Evolutionary conservation across 2,329 filamentous ascomycete genomes (phyloP).

Genomic region (Coniosporium tulheliwenetii): DNA sequence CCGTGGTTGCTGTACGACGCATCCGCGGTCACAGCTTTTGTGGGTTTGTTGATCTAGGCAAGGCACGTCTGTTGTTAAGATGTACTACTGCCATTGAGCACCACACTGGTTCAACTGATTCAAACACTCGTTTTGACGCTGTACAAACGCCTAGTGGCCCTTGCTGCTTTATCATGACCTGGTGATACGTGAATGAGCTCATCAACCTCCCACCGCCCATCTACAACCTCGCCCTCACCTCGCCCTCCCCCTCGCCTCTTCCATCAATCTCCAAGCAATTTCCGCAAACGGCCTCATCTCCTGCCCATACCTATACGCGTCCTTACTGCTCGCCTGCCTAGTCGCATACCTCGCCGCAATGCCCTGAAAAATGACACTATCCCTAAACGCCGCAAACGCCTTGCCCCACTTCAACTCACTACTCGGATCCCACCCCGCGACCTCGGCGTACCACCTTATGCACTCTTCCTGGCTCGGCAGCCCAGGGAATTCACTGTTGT

Average conservation of each 20-base stretch:
- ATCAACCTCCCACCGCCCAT: too few species aligned
- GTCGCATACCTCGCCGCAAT: constrained; percentile 78
- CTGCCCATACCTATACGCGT: constrained; percentile 56
- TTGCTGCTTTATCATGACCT: too few species aligned
- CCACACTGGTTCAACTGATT: too few species aligned
- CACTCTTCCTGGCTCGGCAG: constrained; percentile 45
- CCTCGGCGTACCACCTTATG: constrained; percentile 49
- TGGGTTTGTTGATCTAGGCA: too few species aligned
- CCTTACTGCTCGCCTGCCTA: constrained; percentile 77
- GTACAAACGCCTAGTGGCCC: too few species aligned
- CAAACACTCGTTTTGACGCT: too few species aligned
- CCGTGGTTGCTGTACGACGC: too few species aligned
- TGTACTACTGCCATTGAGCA: too few species aligned
- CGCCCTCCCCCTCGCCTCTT: constrained; percentile 19
- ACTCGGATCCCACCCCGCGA: constrained; percentile 55
- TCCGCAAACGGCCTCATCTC: constrained; percentile 59
- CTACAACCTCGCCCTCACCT: constrained; percentile 20
- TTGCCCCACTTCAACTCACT: constrained; percentile 47
- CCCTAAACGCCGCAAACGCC: constrained; percentile 45
- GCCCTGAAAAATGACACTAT: constrained; percentile 60
- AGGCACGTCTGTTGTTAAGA: too few species aligned
- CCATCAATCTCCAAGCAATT: constrained; percentile 61
- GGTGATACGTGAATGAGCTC: too few species aligned
- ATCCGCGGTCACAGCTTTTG: too few species aligned
- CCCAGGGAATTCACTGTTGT: constrained; percentile 41